Conservation (phyloP, 1,284 basidiomycete genomes). For the Fomes fomentarius region DNA sequence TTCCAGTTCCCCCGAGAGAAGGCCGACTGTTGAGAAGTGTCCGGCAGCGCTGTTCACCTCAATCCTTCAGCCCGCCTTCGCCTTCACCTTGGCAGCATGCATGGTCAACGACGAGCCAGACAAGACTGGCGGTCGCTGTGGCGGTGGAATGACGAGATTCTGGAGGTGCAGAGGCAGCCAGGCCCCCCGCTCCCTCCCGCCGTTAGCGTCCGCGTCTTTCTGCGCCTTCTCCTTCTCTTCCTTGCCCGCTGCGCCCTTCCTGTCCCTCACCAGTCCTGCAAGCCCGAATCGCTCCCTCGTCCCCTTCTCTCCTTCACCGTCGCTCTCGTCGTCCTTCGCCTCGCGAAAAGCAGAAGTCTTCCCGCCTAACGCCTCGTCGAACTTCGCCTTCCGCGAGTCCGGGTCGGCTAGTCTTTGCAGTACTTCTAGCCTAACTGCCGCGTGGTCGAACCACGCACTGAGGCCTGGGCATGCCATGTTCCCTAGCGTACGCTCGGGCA, state of each 20-base stretch:
- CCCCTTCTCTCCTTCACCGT: too few species aligned
- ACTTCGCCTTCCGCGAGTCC: background rate
- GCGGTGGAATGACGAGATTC: slow-evolving; percentile 11
- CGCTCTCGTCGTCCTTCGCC: too few species aligned
- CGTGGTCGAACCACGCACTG: slow-evolving; percentile 23
- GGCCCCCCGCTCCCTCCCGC: slow-evolving; percentile 3
- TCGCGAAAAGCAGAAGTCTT: too few species aligned
- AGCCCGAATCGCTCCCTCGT: slow-evolving; percentile 1
- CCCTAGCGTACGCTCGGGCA: slow-evolving; percentile 25
- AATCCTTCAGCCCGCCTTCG: too few species aligned
- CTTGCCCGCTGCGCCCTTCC: background rate
- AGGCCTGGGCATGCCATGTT: slow-evolving; percentile 16
- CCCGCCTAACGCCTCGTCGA: too few species aligned
- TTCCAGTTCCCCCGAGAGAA: too few species aligned
- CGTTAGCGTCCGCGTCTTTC: background rate
- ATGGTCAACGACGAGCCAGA: background rate
- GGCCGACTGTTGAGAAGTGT: too few species aligned
- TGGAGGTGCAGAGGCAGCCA: slow-evolving; percentile 17
- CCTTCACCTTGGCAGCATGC: background rate
- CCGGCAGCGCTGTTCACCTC: too few species aligned
- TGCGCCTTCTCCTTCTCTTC: background rate
- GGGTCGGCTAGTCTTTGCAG: slow-evolving; percentile 9
- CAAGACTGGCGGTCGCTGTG: background rate
- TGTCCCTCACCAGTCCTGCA: background rate
- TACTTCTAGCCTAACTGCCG: slow-evolving; percentile 9